These are phyloP conservation scores for Coriaria nepalensis DNA, from an alignment of 306 rosid species.

Conservation along the genomic window DNA sequence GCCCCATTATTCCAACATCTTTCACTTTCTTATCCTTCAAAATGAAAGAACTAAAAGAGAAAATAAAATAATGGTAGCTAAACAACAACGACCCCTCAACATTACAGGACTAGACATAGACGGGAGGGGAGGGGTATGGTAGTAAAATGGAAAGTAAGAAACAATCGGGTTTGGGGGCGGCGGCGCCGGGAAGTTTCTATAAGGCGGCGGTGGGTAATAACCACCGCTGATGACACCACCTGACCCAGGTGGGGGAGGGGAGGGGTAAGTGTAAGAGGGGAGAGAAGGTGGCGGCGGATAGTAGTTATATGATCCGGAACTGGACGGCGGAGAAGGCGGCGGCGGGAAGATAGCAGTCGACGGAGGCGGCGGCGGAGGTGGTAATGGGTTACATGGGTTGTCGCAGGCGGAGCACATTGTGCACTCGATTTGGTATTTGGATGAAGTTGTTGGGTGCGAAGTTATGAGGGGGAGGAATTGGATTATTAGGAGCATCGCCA, in stretches of 20 bases:
- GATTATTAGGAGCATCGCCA: too few species aligned
- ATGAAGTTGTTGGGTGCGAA: too few species aligned
- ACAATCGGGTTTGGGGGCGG: slow-evolving; percentile 98
- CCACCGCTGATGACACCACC: slow-evolving; percentile 23
- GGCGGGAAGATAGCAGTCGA: slow-evolving; percentile 33
- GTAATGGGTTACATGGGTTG: slow-evolving; percentile 50
- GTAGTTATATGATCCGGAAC: slow-evolving; percentile 29
- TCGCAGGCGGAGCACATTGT: slow-evolving; percentile 82
- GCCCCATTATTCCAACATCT: too few species aligned
- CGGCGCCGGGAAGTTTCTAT: slow-evolving; percentile 43
- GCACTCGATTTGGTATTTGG: slow-evolving; percentile 60
- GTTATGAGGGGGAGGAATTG: too few species aligned
- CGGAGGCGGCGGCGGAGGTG: slow-evolving; percentile 13
- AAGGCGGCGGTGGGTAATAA: slow-evolving; percentile 54
- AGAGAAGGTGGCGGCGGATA: slow-evolving; percentile 74
- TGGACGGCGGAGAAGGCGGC: slow-evolving; percentile 48
- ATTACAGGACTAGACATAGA: too few species aligned
- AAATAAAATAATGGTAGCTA: too few species aligned
- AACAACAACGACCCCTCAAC: too few species aligned
- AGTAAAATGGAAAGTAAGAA: slow-evolving; percentile 81
- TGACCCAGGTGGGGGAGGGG: slow-evolving; percentile 26
- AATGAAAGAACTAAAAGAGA: too few species aligned
- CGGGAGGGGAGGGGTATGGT: slow-evolving; percentile 44
- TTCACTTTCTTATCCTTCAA: too few species aligned
- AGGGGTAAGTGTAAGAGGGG: slow-evolving; percentile 26